Evolutionary conservation across 805 yeast genomes (phyloP), one percentile per base, ranked within the genome.

Genomic region (Teunomyces funiuensis): DNA sequence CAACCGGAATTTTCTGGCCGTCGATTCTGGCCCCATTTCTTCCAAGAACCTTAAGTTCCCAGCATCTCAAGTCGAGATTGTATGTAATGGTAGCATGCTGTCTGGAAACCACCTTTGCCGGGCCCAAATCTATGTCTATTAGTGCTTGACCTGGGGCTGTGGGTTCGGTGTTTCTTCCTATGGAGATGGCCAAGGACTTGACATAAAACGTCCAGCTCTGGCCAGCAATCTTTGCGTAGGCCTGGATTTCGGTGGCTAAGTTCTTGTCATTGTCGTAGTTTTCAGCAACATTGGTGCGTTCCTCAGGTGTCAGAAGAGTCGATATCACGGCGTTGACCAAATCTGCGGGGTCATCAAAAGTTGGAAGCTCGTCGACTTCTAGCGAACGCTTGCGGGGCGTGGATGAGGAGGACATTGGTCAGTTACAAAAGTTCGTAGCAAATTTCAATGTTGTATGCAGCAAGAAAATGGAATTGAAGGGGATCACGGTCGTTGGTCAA

Each of bases 141-240:
- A 30, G 11, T 10, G 18, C 13, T 16, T 28, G 34, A 10, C 41
- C 39, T n/a, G 37, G 28, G 14, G 44, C 23, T 30, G 61, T 59
- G 39, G 34, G 23, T 28, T 71, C 74, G 2, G 96, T 86, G 54
- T 84, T 84, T 54, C 99, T 76, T n/a, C 99, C 99, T 43, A 93
- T 86, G 1, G 83, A 68, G 4, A 91, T 77, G 20, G 76, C 76
- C 39, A 91, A 69, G 13, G 81, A 72, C 58, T 90, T 88, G 31
- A 93, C 97, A 57, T 89, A 93, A 60, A 76, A 93, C 1, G 99
- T 91, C 99, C 99, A 93, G 55, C 80, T 81, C 26, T 76, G 69
- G 33, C 99, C 99, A 0, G 97, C 90, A 36, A 93, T 83, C 62
- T 93, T 93, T 26, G 97, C 99, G 62, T 91, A 93, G 0, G 99